Percentiles rank a stretch among this genome's conserved stretches.
Evolutionary conservation across 129 eudicot genomes (phyloP).

Genomic region (Flaveria brownii): DNA sequence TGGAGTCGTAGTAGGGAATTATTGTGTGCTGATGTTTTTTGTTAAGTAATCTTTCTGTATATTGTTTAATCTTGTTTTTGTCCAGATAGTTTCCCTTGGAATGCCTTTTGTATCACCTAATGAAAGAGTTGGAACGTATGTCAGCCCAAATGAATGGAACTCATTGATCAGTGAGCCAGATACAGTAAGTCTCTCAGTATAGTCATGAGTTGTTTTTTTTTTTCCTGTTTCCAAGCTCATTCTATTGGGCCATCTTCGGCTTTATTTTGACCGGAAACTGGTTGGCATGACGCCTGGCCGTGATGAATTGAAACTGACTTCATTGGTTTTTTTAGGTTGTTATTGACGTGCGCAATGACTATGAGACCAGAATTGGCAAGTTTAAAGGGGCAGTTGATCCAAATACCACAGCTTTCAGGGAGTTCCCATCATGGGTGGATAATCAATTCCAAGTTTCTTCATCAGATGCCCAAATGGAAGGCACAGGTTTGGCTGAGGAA

Average conservation of each 20-base stretch:
- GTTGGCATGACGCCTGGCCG: constrained; percentile 7
- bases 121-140: constrained; percentile 82
- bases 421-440: constrained; percentile 93
- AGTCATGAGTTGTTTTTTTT: constrained; percentile 7
- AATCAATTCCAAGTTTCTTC: constrained; percentile 45
- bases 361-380: constrained; percentile 91
- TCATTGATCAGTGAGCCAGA: constrained; percentile 80
- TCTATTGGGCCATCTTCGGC: background rate
- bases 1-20: background rate
- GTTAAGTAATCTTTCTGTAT: background rate
- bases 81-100: constrained; percentile 94
- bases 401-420: constrained; percentile 76
- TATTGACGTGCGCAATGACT: constrained; percentile 91
- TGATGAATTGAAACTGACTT: constrained; percentile 9
- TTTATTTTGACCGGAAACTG: constrained; percentile 1
- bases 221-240: constrained; percentile 14
- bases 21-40: constrained; percentile 1
- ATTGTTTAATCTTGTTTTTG: constrained; percentile 1
- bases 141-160: constrained; percentile 88
- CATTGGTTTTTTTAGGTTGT: constrained; percentile 58
- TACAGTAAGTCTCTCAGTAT: constrained; percentile 45
- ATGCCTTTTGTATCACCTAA: constrained; percentile 88
- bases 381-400: constrained; percentile 96
- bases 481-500: constrained; percentile 30
- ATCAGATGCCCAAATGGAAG: constrained; percentile 34